Evolutionary conservation across 2,329 filamentous ascomycete genomes (phyloP).

Genomic region (Colletotrichum tropicale): DNA sequence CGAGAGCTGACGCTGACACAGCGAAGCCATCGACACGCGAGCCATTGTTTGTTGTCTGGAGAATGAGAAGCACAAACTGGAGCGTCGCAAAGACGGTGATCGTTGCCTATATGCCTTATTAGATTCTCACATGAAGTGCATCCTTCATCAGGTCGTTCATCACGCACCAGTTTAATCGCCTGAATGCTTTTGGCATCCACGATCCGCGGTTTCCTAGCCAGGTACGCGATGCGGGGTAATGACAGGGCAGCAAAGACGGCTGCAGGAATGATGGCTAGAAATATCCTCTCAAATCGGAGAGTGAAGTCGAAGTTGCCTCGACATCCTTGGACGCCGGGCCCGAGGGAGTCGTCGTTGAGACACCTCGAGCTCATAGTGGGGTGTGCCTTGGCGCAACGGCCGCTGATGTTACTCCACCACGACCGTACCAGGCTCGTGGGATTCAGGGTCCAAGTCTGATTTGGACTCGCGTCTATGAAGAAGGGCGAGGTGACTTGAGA

Average conservation of each 20-base stretch:
- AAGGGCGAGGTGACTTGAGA: background rate
- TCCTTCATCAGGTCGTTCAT: rapidly evolving
- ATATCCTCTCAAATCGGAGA: conserved; percentile 44
- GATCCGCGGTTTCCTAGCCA: conserved; percentile 30
- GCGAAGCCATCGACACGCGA: conserved; percentile 27
- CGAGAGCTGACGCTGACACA: conserved; percentile 31
- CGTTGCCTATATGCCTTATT: conserved; percentile 5
- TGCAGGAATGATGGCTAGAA: conserved; percentile 42
- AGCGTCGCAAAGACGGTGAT: conserved; percentile 29
- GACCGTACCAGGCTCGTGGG: background rate
- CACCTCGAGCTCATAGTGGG: conserved; percentile 23
- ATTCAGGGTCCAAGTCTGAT: background rate
- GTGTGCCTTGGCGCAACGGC: background rate
- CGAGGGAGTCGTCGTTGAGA: conserved; percentile 36
- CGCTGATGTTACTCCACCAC: background rate
- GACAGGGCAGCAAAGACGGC: conserved; percentile 36
- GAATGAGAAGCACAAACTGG: conserved; percentile 34
- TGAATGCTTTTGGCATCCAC: conserved; percentile 32
- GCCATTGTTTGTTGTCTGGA: conserved; percentile 26
- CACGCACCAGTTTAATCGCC: conserved; percentile 24
- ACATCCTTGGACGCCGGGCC: conserved; percentile 42
- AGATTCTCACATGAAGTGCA: background rate
- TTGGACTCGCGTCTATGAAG: background rate
- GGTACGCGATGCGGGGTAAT: conserved; percentile 30
- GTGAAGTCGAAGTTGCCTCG: conserved; percentile 49